phyloP scores from a whole-genome alignment of 108 stramenopile genomes.

The Asterionellopsis glacialis region DNA sequence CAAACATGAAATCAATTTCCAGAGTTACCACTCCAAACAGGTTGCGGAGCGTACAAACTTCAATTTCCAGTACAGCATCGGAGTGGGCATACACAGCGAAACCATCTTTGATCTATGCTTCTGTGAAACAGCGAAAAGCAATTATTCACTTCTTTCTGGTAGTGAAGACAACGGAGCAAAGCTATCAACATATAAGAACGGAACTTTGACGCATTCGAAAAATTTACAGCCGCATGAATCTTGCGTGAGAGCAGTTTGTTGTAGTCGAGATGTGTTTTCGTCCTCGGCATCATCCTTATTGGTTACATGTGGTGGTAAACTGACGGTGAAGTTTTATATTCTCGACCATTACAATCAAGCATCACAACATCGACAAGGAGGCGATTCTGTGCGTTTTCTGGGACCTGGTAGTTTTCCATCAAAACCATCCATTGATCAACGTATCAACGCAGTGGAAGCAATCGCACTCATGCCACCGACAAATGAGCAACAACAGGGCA shows the following conservation, averaged over 20 bases:
- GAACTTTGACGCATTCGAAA: constrained; percentile 23
- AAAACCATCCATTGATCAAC: constrained; percentile 57
- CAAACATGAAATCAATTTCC: constrained; percentile 24
- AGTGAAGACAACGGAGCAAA: constrained; percentile 69
- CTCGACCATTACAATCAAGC: constrained; percentile 20
- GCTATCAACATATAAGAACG: constrained; percentile 31
- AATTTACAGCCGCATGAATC: constrained; percentile 63
- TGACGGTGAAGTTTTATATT: constrained; percentile 59
- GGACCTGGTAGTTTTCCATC: constrained; percentile 34
- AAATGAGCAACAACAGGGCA: constrained; percentile 4
- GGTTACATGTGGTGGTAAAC: constrained; percentile 65
- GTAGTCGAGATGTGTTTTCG: constrained; percentile 25
- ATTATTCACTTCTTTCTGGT: constrained; percentile 39
- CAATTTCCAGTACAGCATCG: constrained; percentile 14
- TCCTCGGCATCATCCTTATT: constrained; percentile 28
- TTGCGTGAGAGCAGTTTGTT: constrained; percentile 65
- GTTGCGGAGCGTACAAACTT: not conserved
- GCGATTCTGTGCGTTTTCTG: constrained; percentile 29
- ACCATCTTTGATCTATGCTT: constrained; percentile 56
- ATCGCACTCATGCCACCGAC: constrained; percentile 31
- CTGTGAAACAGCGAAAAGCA: constrained; percentile 18
- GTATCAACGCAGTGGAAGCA: constrained; percentile 68
- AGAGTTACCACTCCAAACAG: constrained; percentile 9
- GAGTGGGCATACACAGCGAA: constrained; percentile 50
- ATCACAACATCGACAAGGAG: constrained; percentile 11